phyloP scores from a whole-genome alignment of 208 protist species.

The Acanthamoeba quina region DNA sequence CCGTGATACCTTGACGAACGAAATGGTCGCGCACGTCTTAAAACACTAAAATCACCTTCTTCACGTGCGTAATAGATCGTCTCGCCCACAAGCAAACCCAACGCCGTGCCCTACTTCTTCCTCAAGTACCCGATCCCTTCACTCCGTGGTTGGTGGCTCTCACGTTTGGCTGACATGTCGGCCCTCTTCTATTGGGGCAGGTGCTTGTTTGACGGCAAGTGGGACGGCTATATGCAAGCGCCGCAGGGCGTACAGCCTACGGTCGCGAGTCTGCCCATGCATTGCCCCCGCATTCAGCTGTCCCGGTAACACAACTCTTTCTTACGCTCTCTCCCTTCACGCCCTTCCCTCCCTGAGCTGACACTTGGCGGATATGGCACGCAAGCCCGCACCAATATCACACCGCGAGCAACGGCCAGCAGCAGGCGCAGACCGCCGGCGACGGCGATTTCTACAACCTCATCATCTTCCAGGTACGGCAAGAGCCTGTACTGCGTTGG shows the following conservation, averaged over 20 bases:
- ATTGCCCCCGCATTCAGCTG: slow-evolving; percentile 1
- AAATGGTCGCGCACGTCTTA: no score
- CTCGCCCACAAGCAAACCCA: slow-evolving; percentile 31
- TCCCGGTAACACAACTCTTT: not conserved
- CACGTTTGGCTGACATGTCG: not conserved
- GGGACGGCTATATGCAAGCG: slow-evolving; percentile 45
- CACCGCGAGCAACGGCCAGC: not conserved
- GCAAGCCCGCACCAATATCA: not conserved
- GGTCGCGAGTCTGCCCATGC: not conserved
- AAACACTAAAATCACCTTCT: not conserved
- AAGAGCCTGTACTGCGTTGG: not conserved
- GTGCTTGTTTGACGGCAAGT: slow-evolving; percentile 30
- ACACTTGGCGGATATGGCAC: not conserved
- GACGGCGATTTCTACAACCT: not conserved
- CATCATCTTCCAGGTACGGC: slow-evolving; percentile 41
- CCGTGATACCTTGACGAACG: no score
- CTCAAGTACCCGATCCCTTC: not conserved
- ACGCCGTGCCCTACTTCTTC: slow-evolving; percentile 34
- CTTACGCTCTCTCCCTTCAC: no score
- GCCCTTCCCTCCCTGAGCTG: not conserved
- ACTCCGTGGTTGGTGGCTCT: not conserved
- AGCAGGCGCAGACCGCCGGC: not conserved
- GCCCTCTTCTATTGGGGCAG: not conserved
- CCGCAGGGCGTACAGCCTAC: slow-evolving; percentile 1
- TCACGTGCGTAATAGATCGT: not conserved